phyloP scores from a whole-genome alignment of 2,329 filamentous ascomycete species.

The Phoma sp. region DNA sequence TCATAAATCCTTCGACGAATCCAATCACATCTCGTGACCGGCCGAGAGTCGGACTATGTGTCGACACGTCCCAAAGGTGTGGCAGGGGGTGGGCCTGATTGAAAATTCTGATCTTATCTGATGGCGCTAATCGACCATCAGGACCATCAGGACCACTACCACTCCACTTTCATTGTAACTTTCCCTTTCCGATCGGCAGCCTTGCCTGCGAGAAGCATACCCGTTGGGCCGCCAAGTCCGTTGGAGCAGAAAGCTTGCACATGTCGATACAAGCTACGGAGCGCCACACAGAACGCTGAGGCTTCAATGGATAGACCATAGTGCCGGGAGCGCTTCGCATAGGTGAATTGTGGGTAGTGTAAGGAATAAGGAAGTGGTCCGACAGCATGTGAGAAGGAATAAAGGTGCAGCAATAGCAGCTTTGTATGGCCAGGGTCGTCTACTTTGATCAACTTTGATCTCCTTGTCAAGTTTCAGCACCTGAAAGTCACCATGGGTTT shows the following conservation, averaged over 20 bases:
- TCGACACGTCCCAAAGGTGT: background rate
- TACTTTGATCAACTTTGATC: conserved; percentile 1
- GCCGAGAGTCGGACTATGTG: conserved; percentile 1
- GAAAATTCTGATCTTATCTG: conserved; percentile 15
- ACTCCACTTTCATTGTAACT: conserved; percentile 11
- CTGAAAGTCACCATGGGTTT: conserved; percentile 14
- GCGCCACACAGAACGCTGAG: background rate
- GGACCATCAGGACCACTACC: background rate
- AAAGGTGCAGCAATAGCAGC: background rate
- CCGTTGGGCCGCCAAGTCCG: background rate
- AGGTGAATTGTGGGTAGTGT: background rate
- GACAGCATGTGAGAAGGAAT: background rate
- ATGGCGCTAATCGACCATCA: conserved; percentile 15
- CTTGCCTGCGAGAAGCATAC: background rate
- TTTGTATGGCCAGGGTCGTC: background rate
- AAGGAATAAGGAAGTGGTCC: conserved; percentile 1
- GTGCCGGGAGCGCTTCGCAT: background rate
- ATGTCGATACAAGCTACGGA: background rate
- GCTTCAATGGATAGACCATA: background rate
- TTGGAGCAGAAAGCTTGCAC: background rate
- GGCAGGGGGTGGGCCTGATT: conserved; percentile 1
- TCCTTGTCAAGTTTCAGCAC: conserved; percentile 3
- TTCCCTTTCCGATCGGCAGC: conserved; percentile 5
- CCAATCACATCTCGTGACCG: background rate
- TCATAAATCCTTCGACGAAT: background rate